Evolutionary conservation across 1,284 basidiomycete genomes (phyloP).

Genomic region (Lentinus polychrous): DNA sequence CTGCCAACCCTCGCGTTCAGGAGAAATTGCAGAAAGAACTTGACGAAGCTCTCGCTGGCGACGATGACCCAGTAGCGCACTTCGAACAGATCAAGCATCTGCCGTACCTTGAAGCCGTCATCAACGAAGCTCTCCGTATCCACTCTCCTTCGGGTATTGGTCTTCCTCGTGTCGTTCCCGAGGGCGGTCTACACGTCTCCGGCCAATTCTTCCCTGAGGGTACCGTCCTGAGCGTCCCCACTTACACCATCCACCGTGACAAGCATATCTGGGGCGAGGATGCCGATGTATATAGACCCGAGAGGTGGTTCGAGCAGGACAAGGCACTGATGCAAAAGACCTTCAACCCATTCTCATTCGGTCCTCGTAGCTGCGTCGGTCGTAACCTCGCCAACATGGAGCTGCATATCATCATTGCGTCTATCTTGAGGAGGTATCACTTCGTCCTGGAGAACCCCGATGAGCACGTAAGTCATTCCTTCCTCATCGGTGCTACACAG

Average conservation of each 20-base stretch:
- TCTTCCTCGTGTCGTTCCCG: constrained; percentile 71
- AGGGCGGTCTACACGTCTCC: constrained; percentile 55
- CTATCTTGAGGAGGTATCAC: constrained; percentile 66
- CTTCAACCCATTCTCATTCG: constrained; percentile 73
- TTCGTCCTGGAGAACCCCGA: constrained; percentile 56
- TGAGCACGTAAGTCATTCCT: constrained; percentile 39
- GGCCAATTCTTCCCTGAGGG: constrained; percentile 65
- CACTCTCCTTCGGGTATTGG: constrained; percentile 81
- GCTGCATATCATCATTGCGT: constrained; percentile 66
- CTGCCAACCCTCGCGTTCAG: constrained; percentile 59
- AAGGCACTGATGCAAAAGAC: constrained; percentile 52
- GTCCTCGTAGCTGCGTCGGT: constrained; percentile 69
- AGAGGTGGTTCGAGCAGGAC: constrained; percentile 75
- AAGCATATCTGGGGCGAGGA: constrained; percentile 70
- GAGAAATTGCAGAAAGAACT: constrained; percentile 74
- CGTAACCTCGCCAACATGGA: constrained; percentile 74
- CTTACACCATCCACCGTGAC: constrained; percentile 76
- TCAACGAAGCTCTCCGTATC: constrained; percentile 76
- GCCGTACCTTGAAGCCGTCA: constrained; percentile 74
- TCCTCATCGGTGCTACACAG: background rate
- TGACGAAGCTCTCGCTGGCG: constrained; percentile 61
- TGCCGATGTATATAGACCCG: constrained; percentile 68
- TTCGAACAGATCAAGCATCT: constrained; percentile 62
- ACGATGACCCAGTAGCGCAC: constrained; percentile 48
- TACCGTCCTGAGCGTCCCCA: constrained; percentile 67